Percentiles rank a stretch among this genome's conserved stretches.
phyloP scores from a whole-genome alignment of 2,329 filamentous ascomycete species.

The Coniella lustricola region DNA sequence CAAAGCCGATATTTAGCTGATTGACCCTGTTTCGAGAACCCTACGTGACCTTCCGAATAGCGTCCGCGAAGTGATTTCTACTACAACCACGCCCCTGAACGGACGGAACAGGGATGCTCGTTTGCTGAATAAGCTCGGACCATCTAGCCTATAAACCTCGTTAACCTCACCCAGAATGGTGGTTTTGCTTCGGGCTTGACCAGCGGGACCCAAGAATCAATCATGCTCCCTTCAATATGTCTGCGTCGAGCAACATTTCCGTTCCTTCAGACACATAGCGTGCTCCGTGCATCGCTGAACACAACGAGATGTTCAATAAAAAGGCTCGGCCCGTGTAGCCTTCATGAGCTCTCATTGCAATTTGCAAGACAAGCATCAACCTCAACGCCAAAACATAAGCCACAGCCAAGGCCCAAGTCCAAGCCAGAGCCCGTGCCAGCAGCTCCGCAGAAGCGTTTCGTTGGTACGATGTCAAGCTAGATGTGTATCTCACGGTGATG shows the following conservation, averaged over 20 bases:
- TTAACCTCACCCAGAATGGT: background rate
- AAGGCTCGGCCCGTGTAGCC: background rate
- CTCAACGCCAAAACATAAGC: constrained; percentile 2
- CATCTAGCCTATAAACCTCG: constrained; percentile 2
- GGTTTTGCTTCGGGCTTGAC: background rate
- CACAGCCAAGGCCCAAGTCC: background rate
- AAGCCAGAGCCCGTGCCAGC: background rate
- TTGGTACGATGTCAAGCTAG: background rate
- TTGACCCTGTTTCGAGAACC: background rate
- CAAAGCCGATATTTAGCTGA: background rate
- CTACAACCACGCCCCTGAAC: background rate
- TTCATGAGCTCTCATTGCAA: background rate
- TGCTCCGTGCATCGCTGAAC: background rate
- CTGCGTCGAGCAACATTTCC: background rate
- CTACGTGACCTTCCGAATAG: too few species aligned
- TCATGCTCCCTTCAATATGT: constrained; percentile 10
- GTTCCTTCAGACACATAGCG: background rate
- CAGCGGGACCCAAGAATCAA: background rate
- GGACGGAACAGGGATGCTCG: background rate
- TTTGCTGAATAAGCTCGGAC: constrained; percentile 4
- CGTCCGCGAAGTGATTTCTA: background rate
- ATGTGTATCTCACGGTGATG: background rate
- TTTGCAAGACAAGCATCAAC: constrained; percentile 8
- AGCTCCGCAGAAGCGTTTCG: background rate
- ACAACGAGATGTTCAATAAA: background rate